Evolutionary conservation across 2,329 filamentous ascomycete genomes (phyloP).

Genomic region (Aspergillus intermedius): DNA sequence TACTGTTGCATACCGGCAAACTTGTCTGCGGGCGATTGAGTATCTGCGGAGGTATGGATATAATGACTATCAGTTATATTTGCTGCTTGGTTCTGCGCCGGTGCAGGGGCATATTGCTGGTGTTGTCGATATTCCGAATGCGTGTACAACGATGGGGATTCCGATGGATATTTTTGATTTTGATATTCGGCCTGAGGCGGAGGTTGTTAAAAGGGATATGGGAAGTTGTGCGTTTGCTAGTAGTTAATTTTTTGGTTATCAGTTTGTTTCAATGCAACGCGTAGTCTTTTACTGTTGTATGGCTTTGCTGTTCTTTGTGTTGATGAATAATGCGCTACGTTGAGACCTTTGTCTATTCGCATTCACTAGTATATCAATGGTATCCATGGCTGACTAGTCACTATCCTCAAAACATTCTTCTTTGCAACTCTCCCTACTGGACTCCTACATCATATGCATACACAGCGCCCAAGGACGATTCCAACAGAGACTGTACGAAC

Average conservation of each 20-base stretch:
- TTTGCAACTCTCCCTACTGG: no score
- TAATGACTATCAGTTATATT: constrained; percentile 71
- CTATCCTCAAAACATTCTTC: no score
- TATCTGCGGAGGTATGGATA: constrained; percentile 69
- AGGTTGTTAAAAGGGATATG: constrained; percentile 59
- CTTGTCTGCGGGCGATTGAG: constrained; percentile 68
- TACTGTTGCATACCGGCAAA: constrained; percentile 79
- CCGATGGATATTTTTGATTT: constrained; percentile 96
- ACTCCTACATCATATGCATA: no score
- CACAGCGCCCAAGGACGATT: no score
- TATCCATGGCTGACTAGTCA: no score
- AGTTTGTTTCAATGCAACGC: no score
- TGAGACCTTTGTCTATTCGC: no score
- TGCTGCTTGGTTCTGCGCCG: constrained; percentile 77
- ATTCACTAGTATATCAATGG: no score
- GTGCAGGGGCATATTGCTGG: constrained; percentile 84
- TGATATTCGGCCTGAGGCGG: constrained; percentile 66
- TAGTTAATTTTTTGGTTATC: constrained; percentile 8
- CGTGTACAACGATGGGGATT: constrained; percentile 78
- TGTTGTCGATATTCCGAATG: constrained; percentile 85
- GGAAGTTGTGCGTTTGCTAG: constrained; percentile 61
- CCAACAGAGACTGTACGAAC: no score
- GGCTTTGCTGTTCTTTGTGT: not conserved
- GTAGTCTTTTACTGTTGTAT: not conserved
- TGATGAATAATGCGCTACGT: no score